Percentiles rank a stretch among this genome's conserved stretches.
Evolutionary conservation across 108 stramenopile species (phyloP).

Genomic region (Cyclotella choctawhatcheeana): DNA sequence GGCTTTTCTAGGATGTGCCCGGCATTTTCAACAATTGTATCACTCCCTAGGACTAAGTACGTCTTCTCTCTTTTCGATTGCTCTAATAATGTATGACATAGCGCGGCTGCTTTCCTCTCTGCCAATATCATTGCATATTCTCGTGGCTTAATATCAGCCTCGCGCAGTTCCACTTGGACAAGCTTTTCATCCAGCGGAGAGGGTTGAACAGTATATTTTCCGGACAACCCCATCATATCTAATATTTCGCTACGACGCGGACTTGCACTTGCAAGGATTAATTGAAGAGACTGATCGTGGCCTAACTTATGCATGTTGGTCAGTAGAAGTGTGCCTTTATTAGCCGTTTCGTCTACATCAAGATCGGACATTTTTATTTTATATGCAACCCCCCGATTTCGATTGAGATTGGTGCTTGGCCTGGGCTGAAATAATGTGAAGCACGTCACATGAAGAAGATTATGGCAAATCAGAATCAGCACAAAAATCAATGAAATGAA

Average conservation of each 20-base stretch:
- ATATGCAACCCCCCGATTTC: too few relatives aligned
- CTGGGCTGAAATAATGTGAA: too few relatives aligned
- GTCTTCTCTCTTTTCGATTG: constrained; percentile 15
- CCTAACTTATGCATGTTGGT: constrained; percentile 39
- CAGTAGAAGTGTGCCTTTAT: constrained; percentile 19
- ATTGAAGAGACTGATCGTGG: constrained; percentile 10
- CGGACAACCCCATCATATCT: constrained; percentile 82
- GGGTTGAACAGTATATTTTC: constrained; percentile 52
- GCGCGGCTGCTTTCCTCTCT: constrained; percentile 70
- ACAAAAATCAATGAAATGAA: too few relatives aligned
- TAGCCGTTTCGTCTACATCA: background rate
- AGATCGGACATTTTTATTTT: background rate
- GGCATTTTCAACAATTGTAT: constrained; percentile 82
- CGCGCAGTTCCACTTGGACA: constrained; percentile 58
- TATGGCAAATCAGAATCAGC: too few relatives aligned
- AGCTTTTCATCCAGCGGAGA: constrained; percentile 77
- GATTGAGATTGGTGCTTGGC: too few relatives aligned
- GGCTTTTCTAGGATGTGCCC: constrained; percentile 90
- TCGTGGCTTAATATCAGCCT: constrained; percentile 33
- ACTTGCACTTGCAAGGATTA: constrained; percentile 79
- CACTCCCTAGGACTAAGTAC: constrained; percentile 71
- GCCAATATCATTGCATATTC: constrained; percentile 75
- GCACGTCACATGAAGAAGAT: too few relatives aligned
- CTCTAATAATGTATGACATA: constrained; percentile 45
- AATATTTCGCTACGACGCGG: constrained; percentile 80